Evolutionary conservation across 495 filamentous ascomycete species (phyloP).

Genomic region (Talaromyces nanjingensis): DNA sequence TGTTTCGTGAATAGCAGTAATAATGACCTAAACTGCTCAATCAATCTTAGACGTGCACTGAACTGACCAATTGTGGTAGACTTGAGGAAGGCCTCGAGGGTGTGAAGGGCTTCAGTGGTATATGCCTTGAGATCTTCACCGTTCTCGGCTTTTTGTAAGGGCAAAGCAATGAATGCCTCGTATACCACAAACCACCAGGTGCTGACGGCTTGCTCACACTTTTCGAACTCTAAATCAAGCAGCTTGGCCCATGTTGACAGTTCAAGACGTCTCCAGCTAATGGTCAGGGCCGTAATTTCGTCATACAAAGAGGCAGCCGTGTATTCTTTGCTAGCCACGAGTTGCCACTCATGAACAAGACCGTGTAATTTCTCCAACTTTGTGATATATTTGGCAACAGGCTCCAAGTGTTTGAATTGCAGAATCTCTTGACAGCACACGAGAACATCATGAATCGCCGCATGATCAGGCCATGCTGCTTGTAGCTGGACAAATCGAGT

Average conservation of each 20-base stretch:
- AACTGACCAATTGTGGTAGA: slow-evolving; percentile 77
- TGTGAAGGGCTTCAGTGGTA: slow-evolving; percentile 57
- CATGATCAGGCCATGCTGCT: slow-evolving; percentile 63
- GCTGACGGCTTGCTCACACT: slow-evolving; percentile 64
- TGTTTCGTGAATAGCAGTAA: slow-evolving; percentile 46
- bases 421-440: slow-evolving; percentile 64
- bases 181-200: slow-evolving; percentile 98
- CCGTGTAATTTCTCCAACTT: slow-evolving; percentile 78
- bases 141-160: slow-evolving; percentile 53
- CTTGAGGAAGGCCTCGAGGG: slow-evolving; percentile 67
- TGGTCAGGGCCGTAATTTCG: slow-evolving; percentile 64
- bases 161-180: slow-evolving; percentile 72
- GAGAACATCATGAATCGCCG: slow-evolving; percentile 69
- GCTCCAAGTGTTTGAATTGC: slow-evolving; percentile 70
- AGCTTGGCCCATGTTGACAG: slow-evolving; percentile 84
- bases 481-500: slow-evolving; percentile 65
- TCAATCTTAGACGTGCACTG: slow-evolving; percentile 57
- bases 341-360: slow-evolving; percentile 86
- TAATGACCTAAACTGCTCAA: slow-evolving; percentile 58
- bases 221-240: slow-evolving; percentile 76
- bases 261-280: slow-evolving; percentile 85
- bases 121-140: slow-evolving; percentile 53
- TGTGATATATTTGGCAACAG: slow-evolving; percentile 75
- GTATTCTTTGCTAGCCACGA: slow-evolving; percentile 74
- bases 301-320: slow-evolving; percentile 63